Conservation (phyloP, 805 yeast genomes). For the Zygotorulaspora chibaensis region DNA sequence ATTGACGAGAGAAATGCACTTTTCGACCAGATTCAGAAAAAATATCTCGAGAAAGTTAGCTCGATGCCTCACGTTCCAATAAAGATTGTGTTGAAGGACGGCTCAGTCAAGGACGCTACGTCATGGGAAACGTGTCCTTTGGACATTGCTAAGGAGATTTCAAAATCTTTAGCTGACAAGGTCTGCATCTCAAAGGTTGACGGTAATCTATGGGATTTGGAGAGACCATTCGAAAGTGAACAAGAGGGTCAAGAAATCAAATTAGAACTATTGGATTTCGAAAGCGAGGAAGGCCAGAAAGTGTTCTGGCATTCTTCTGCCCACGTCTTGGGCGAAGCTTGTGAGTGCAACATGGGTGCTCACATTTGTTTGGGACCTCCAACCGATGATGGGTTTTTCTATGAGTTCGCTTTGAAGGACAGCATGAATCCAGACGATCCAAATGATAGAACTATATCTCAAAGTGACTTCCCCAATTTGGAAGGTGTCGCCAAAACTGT, state of each 20-base stretch:
- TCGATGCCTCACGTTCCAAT: conserved; percentile 59
- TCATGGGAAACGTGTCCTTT: conserved; percentile 90
- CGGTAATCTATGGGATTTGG: conserved; percentile 91
- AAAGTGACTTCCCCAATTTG: conserved; percentile 75
- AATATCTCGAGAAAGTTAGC: conserved; percentile 70
- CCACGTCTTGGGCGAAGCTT: conserved; percentile 95
- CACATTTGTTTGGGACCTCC: conserved; percentile 95
- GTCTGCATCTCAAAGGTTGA: conserved; percentile 88
- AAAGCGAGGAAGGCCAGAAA: conserved; percentile 86
- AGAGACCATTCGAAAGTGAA: conserved; percentile 79
- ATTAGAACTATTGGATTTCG: conserved; percentile 85
- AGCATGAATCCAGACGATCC: conserved; percentile 48
- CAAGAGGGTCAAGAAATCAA: conserved; percentile 33
- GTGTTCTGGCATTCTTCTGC: conserved; percentile 99
- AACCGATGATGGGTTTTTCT: conserved; percentile 95
- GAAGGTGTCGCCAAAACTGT: conserved; percentile 86
- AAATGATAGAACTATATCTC: conserved; percentile 68
- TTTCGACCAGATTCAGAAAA: conserved; percentile 74
- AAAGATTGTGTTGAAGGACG: conserved; percentile 82
- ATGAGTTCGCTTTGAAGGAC: conserved; percentile 76
- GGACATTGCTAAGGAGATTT: conserved; percentile 76
- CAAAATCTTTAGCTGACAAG: conserved; percentile 83
- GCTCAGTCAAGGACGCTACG: conserved; percentile 68
- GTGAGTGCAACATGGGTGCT: conserved; percentile 94
- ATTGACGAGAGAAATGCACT: conserved; percentile 72